A percentile compares a stretch with the other conserved stretches of the same genome.
These are phyloP conservation scores for Trichomonascaceae sp. DNA, from an alignment of 1,139 yeast species.

Conservation along the genomic window DNA sequence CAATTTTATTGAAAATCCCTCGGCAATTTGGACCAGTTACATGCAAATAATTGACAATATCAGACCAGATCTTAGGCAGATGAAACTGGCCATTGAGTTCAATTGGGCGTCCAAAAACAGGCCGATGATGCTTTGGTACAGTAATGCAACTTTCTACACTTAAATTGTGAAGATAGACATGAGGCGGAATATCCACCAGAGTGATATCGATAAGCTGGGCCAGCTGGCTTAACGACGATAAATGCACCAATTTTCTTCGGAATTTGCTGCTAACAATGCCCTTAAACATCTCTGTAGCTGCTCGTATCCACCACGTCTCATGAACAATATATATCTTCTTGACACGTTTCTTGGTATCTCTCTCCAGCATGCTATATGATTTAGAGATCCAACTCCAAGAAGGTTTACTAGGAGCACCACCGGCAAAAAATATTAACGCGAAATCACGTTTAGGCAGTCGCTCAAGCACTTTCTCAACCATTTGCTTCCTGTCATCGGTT, in stretches of 20 bases:
- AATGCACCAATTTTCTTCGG: slow-evolving; percentile 38
- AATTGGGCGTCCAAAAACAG: slow-evolving; percentile 32
- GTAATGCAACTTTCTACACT: slow-evolving; percentile 28
- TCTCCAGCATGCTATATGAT: slow-evolving; percentile 64
- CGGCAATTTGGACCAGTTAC: slow-evolving; percentile 21
- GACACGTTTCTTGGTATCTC: slow-evolving; percentile 48
- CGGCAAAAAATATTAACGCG: slow-evolving; percentile 65
- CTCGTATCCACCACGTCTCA: slow-evolving; percentile 84
- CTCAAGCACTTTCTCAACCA: slow-evolving; percentile 29
- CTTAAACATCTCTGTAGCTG: slow-evolving; percentile 66
- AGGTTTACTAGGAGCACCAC: slow-evolving; percentile 54
- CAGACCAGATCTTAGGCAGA: slow-evolving; percentile 30
- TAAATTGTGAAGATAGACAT: slow-evolving; percentile 56
- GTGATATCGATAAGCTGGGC: slow-evolving; percentile 68
- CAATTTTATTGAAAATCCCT: slow-evolving; percentile 27
- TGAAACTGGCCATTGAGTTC: slow-evolving; percentile 14
- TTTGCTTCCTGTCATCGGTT: slow-evolving; percentile 21
- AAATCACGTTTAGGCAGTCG: slow-evolving; percentile 51
- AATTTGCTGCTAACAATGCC: slow-evolving; percentile 51
- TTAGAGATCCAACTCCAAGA: slow-evolving; percentile 77
- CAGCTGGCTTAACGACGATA: slow-evolving; percentile 55
- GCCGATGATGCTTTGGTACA: slow-evolving; percentile 33
- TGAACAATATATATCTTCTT: slow-evolving; percentile 73
- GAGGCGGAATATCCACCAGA: slow-evolving; percentile 65
- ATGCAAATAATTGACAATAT: slow-evolving; percentile 23